phyloP scores from a whole-genome alignment of 202 grass and related monocot genomes.

The Sporobolus alterniflorus region DNA sequence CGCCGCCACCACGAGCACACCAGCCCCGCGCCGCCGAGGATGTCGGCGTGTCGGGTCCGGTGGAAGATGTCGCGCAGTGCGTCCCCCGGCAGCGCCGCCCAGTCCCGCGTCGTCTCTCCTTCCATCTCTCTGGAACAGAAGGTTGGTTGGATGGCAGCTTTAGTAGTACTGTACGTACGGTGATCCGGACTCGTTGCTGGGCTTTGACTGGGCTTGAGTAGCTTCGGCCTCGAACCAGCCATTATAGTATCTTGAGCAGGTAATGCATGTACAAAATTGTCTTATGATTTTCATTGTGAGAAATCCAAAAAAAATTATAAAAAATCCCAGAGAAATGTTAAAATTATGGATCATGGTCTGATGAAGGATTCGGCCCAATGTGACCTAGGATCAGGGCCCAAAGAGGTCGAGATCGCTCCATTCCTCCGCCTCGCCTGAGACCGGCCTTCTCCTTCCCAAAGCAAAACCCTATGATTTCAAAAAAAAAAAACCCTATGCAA shows the following conservation, averaged over 20 bases:
- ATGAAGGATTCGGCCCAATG: not conserved
- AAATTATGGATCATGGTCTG: not conserved
- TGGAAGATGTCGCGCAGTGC: not conserved
- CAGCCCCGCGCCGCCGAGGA: not conserved
- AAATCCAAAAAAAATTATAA: no score
- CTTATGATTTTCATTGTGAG: no score
- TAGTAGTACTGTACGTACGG: no score
- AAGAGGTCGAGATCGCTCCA: not conserved
- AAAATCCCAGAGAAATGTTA: no score
- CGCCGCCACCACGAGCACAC: not conserved
- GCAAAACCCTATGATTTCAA: no score
- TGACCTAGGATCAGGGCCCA: not conserved
- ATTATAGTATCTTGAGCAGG: no score
- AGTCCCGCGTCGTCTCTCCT: not conserved
- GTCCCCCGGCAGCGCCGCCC: not conserved
- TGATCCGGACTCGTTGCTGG: no score
- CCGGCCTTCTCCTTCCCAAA: not conserved
- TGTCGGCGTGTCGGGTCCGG: not conserved
- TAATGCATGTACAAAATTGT: no score
- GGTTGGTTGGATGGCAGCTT: no score
- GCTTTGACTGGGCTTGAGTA: no score
- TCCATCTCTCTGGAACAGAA: no score
- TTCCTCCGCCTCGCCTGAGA: not conserved
- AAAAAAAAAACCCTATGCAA: constrained; percentile 41
- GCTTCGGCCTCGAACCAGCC: no score